Conservation (phyloP, 2,329 filamentous ascomycete genomes). For the Colletotrichum plurivorum region DNA sequence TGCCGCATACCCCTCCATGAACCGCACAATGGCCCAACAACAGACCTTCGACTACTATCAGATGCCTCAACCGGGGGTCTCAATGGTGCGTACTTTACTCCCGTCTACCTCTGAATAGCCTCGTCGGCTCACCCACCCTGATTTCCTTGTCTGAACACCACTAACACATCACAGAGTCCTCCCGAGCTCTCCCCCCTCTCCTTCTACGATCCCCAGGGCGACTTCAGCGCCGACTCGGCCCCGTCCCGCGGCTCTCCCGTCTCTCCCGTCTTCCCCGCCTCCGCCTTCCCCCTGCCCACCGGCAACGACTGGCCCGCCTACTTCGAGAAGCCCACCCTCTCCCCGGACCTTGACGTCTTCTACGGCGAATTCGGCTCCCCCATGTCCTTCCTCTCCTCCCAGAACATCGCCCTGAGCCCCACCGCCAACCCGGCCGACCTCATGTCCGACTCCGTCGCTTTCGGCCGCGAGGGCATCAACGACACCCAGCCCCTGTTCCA, state of each 20-base stretch:
- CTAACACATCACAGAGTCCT: conserved; percentile 38
- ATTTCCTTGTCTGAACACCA: background rate
- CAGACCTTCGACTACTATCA: conserved; percentile 38
- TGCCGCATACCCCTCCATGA: conserved; percentile 20
- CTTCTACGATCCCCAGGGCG: conserved; percentile 44
- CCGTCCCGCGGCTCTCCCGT: conserved; percentile 49
- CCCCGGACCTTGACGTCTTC: conserved; percentile 48
- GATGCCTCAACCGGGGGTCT: conserved; percentile 29
- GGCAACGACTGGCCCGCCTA: conserved; percentile 47
- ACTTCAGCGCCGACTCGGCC: conserved; percentile 53
- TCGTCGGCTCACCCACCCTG: background rate
- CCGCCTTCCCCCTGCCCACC: conserved; percentile 47
- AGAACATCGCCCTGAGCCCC: conserved; percentile 49
- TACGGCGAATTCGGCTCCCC: conserved; percentile 50
- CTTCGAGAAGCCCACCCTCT: conserved; percentile 47
- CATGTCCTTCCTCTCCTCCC: conserved; percentile 44
- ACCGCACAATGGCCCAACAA: conserved; percentile 37
- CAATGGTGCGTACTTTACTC: conserved; percentile 24
- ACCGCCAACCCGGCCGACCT: conserved; percentile 54
- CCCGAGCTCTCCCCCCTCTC: conserved; percentile 41
- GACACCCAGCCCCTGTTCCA: conserved; percentile 47
- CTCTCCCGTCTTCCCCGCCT: conserved; percentile 49
- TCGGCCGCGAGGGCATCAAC: conserved; percentile 45
- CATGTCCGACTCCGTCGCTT: conserved; percentile 42
- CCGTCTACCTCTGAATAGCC: conserved; percentile 12